Percentiles rank a stretch among this genome's conserved stretches.
These are phyloP conservation scores for Puccinia polysora DNA, from an alignment of 1,284 basidiomycete genomes.

Conservation along the genomic window DNA sequence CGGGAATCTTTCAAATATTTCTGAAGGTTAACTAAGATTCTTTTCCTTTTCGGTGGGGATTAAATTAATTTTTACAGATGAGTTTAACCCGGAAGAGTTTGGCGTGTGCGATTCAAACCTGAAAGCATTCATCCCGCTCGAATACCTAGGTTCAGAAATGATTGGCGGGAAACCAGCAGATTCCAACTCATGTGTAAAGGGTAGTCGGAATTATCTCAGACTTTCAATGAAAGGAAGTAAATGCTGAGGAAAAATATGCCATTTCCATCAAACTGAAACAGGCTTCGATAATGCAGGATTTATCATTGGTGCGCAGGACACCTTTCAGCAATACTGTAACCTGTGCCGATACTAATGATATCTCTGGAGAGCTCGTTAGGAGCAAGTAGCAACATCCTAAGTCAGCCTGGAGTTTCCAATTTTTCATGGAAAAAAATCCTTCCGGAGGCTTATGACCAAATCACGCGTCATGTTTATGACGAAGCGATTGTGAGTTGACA, in stretches of 20 bases:
- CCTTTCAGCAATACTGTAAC: not conserved
- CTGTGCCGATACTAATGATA: too few relatives aligned
- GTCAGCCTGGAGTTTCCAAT: slow-evolving; percentile 21
- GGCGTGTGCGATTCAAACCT: slow-evolving; percentile 28
- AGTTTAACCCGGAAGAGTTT: slow-evolving; percentile 36
- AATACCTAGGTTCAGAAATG: slow-evolving; percentile 25
- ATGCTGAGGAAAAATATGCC: not conserved
- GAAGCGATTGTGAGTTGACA: slow-evolving; percentile 35
- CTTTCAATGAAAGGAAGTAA: not conserved
- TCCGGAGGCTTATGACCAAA: slow-evolving; percentile 4
- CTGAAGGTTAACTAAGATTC: not conserved
- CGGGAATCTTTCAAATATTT: not conserved
- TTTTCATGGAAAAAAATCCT: slow-evolving; percentile 20
- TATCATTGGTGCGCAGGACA: slow-evolving; percentile 4
- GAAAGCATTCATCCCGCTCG: slow-evolving; percentile 34
- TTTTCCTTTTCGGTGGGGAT: not conserved
- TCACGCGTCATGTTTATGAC: slow-evolving; percentile 30
- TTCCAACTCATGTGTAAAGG: not conserved
- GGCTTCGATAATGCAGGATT: slow-evolving; percentile 41
- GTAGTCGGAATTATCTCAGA: not conserved
- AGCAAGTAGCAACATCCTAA: slow-evolving; percentile 35
- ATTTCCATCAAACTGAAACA: not conserved
- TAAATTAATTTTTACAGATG: slow-evolving; percentile 30
- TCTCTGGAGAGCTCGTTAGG: not conserved
- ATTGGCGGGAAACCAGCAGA: slow-evolving; percentile 8